Evolutionary conservation across 768 basidiomycete genomes (phyloP), one percentile per base, ranked within the genome.

Genomic region (Panaeolus cyanescens): DNA sequence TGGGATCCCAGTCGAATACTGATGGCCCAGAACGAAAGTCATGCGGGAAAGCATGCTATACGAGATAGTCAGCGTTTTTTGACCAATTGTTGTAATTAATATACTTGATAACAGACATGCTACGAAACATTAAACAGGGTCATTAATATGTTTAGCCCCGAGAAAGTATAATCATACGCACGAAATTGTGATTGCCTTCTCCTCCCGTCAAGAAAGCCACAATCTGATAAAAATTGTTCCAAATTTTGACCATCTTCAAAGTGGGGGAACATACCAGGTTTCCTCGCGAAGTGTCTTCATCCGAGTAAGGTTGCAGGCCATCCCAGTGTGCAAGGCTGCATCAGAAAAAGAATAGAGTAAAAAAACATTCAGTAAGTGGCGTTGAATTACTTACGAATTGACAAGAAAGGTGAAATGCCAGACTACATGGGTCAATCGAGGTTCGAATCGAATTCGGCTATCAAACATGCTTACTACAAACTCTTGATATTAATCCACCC

Each of bases 181-280:
- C 87, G 67, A 87, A 89, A 64, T 91, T 91, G 70, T 92, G 89
- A 67, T 89, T 90, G 22, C 90, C 90, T 77, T 93, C 91, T 20
- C 91, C 90, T 33, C 85, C 82, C 0, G 90, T 91, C 28, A 91
- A 72, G 2, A 92, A 64, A 1, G 90, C 90, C 2, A 92, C 75
- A 7, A 91, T 59, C 89, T 91, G 66, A 33, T 2, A 20, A 33
- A 20, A 33, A 25, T 13, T 32, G n/a, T 17, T 22, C 10, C 13
- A 15, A 32, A 36, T 25, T 42, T 3, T 19, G 2, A 39, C 30
- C 5, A n/a, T 3, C 10, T 40, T 42, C 19, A 10, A 54, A 10
- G 17, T 19, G 25, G 37, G 9, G 22, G n/a, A 39, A 66, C 84
- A 62, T 64, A 92, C 91, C 30, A 91, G 69, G 68, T 87, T 92